Conservation (phyloP, 106 monocot genomes). For the Triglochin maritima region DNA sequence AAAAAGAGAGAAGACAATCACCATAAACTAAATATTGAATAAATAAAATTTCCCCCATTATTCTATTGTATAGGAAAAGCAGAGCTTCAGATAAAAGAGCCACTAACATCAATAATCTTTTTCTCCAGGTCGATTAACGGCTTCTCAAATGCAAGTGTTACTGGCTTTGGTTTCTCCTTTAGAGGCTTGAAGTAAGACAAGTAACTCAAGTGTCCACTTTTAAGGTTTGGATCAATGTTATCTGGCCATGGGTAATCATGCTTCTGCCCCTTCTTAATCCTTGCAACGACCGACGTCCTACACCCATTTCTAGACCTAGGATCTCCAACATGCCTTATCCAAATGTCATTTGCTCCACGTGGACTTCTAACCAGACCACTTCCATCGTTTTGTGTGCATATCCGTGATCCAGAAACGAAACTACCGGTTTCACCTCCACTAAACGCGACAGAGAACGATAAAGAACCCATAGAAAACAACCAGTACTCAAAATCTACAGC, state of each 20-base stretch:
- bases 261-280: slow-evolving; percentile 52
- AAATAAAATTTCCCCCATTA: background rate
- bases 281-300: slow-evolving; percentile 24
- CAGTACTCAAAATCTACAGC: background rate
- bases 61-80: background rate
- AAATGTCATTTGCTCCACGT: slow-evolving; percentile 16
- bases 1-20: background rate
- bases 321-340: slow-evolving; percentile 27
- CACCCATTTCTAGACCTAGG: slow-evolving; percentile 13
- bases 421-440: slow-evolving; percentile 34
- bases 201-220: slow-evolving; percentile 58
- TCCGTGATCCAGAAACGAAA: slow-evolving; percentile 43
- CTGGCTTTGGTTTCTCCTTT: slow-evolving; percentile 47
- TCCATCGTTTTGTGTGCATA: slow-evolving; percentile 21
- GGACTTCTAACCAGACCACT: slow-evolving; percentile 4
- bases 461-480: slow-evolving; percentile 31
- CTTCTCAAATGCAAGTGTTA: slow-evolving; percentile 72
- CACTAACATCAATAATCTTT: slow-evolving; percentile 59
- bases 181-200: slow-evolving; percentile 63
- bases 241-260: slow-evolving; percentile 78
- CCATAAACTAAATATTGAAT: background rate
- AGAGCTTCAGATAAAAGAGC: background rate
- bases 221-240: slow-evolving; percentile 55
- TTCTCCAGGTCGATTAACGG: slow-evolving; percentile 54
- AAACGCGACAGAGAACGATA: slow-evolving; percentile 25